These are phyloP conservation scores for Parasitella parasitica DNA, from an alignment of 371 early-diverging fungal genomes.

Conservation along the genomic window DNA sequence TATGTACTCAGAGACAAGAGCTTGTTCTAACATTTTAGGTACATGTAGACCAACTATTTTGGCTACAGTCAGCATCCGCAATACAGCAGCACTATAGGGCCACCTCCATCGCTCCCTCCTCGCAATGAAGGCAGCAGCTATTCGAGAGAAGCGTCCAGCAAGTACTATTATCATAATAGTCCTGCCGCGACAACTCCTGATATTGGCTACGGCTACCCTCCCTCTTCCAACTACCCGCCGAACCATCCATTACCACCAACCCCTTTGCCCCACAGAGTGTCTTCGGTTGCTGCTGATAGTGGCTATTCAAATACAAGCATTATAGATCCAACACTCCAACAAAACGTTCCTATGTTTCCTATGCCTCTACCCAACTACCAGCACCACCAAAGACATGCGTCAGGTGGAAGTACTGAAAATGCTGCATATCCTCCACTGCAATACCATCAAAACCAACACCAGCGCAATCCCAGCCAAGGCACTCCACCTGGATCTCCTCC, in stretches of 20 bases:
- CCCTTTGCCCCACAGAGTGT: constrained; percentile 19
- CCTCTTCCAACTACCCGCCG: neutral
- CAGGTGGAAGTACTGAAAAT: constrained; percentile 2
- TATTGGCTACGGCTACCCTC: constrained; percentile 4
- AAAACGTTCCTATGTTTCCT: constrained; percentile 17
- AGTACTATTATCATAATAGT: constrained; percentile 12
- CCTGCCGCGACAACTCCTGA: neutral
- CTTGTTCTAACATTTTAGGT: neutral
- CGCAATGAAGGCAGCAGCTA: constrained; percentile 7
- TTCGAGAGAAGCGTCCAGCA: constrained; percentile 5
- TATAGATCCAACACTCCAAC: neutral
- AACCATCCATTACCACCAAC: constrained; percentile 8
- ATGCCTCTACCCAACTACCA: constrained; percentile 22
- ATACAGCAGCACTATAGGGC: neutral
- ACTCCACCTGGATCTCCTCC: constrained; percentile 22
- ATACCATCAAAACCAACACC: constrained; percentile 10
- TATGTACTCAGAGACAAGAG: too few relatives aligned
- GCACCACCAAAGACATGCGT: constrained; percentile 2
- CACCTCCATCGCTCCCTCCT: constrained; percentile 15
- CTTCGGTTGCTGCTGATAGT: neutral
- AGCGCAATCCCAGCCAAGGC: neutral
- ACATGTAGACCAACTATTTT: neutral
- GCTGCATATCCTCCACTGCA: constrained; percentile 17
- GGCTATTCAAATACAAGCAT: neutral
- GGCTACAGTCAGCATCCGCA: constrained; percentile 4